Conservation (phyloP, 2,329 filamentous ascomycete genomes). For the Ilyonectria destructans region DNA sequence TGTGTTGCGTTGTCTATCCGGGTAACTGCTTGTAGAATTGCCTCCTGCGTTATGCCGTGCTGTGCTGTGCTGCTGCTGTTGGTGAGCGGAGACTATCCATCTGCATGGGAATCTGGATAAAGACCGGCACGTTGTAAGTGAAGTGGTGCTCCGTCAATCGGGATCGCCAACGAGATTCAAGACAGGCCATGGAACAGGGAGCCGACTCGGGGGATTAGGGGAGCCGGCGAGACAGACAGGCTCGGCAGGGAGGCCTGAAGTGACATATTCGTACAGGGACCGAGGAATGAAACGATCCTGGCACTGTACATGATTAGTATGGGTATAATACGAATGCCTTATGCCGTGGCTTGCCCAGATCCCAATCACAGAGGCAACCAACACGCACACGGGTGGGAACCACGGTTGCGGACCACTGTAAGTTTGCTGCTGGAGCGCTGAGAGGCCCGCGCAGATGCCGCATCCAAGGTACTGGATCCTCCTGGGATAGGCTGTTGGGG, state of each 20-base stretch:
- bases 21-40: neutral
- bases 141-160: constrained; percentile 11
- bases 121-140: constrained; percentile 8
- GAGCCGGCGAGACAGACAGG: constrained; percentile 1
- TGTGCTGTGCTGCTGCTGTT: constrained; percentile 18
- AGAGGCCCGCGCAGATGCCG: constrained; percentile 38
- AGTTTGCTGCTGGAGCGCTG: constrained; percentile 25
- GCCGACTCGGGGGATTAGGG: neutral
- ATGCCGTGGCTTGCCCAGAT: constrained; percentile 18
- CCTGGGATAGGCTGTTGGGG: constrained; percentile 31
- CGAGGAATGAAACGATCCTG: constrained; percentile 2
- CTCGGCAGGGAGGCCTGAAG: constrained; percentile 6
- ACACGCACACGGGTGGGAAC: constrained; percentile 18
- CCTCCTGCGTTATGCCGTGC: constrained; percentile 14
- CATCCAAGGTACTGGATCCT: constrained; percentile 40
- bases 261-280: neutral
- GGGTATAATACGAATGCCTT: neutral
- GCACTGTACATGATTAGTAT: constrained; percentile 5
- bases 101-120: constrained; percentile 17
- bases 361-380: constrained; percentile 14
- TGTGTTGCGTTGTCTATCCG: constrained; percentile 2
- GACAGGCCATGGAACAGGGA: constrained; percentile 16
- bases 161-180: constrained; percentile 23
- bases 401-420: constrained; percentile 4
- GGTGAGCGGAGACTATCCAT: constrained; percentile 11